phyloP scores from a whole-genome alignment of 345 rosid species.

The Adansonia digitata region DNA sequence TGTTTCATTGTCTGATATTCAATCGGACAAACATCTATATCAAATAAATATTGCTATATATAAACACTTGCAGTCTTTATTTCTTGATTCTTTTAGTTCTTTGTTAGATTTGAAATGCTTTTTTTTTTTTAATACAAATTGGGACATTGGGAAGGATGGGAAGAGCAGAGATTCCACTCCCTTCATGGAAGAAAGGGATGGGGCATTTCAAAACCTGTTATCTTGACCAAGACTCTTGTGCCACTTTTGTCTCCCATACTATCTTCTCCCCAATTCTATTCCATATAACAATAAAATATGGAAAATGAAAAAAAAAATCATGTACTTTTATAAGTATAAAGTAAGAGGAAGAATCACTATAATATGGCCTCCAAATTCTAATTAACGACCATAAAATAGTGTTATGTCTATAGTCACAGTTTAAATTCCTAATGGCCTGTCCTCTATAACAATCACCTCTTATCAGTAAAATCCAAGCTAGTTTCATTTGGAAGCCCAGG shows the following conservation, averaged over 20 bases:
- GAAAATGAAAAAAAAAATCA: neutral
- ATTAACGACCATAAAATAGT: no score
- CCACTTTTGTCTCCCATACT: conserved; percentile 37
- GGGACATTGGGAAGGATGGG: conserved; percentile 57
- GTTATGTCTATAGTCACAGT: no score
- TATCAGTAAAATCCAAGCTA: conserved; percentile 24
- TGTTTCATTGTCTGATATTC: conserved; percentile 22
- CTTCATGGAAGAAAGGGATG: conserved; percentile 62
- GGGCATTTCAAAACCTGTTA: conserved; percentile 47
- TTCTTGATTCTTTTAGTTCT: conserved; percentile 13
- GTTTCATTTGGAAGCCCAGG: conserved; percentile 25
- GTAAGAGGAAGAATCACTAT: conserved; percentile 5
- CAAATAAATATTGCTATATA: neutral
- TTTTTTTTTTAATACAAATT: conserved; percentile 18
- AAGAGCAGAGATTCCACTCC: conserved; percentile 69
- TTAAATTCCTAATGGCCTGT: no score
- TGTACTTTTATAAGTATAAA: neutral
- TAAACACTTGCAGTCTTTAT: neutral
- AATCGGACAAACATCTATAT: conserved; percentile 7
- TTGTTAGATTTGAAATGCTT: conserved; percentile 1
- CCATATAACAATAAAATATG: neutral
- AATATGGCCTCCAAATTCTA: conserved; percentile 13
- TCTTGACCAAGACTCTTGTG: conserved; percentile 41
- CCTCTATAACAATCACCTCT: conserved; percentile 12
- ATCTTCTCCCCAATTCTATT: conserved; percentile 13